Conservation (phyloP, 352 stramenopile genomes). For the Globisporangium viniferum region DNA sequence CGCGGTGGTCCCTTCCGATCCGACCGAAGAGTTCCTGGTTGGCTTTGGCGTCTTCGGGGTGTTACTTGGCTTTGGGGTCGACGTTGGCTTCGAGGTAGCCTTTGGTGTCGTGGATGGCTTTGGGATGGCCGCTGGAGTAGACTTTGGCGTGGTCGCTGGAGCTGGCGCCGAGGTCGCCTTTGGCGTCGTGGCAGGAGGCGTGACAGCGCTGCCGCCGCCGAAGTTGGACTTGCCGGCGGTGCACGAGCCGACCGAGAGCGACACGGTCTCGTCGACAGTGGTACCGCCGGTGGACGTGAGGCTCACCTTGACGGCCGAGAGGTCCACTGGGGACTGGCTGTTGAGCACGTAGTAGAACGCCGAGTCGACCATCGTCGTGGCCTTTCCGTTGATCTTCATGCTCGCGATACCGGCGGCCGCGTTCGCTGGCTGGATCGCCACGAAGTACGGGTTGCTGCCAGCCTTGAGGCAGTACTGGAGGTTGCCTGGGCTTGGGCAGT, state of each 20-base stretch:
- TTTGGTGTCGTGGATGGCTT: slow-evolving; percentile 6
- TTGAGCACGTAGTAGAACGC: slow-evolving; percentile 67
- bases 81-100: slow-evolving; percentile 5
- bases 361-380: slow-evolving; percentile 57
- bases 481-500: slow-evolving; percentile 51
- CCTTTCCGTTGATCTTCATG: slow-evolving; percentile 55
- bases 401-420: slow-evolving; percentile 38
- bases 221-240: slow-evolving; percentile 44
- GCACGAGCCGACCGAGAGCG: slow-evolving; percentile 42
- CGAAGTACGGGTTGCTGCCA: slow-evolving; percentile 57
- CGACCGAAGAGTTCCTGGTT: slow-evolving; percentile 2
- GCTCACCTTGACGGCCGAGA: slow-evolving; percentile 36
- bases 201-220: slow-evolving; percentile 19
- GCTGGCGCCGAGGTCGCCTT: slow-evolving; percentile 5
- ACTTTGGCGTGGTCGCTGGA: slow-evolving; percentile 3
- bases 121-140: neutral
- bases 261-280: slow-evolving; percentile 50
- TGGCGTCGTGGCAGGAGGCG: slow-evolving; percentile 19
- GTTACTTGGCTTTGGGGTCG: slow-evolving; percentile 2
- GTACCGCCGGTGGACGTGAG: slow-evolving; percentile 59
- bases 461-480: slow-evolving; percentile 71
- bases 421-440: slow-evolving; percentile 65
- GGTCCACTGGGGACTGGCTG: slow-evolving; percentile 22
- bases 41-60: slow-evolving; percentile 10
- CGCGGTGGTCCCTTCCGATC: slow-evolving; percentile 1